Evolutionary conservation across 352 stramenopile species (phyloP), one percentile per base, ranked within the genome.

Genomic region (Lagenidium giganteum): DNA sequence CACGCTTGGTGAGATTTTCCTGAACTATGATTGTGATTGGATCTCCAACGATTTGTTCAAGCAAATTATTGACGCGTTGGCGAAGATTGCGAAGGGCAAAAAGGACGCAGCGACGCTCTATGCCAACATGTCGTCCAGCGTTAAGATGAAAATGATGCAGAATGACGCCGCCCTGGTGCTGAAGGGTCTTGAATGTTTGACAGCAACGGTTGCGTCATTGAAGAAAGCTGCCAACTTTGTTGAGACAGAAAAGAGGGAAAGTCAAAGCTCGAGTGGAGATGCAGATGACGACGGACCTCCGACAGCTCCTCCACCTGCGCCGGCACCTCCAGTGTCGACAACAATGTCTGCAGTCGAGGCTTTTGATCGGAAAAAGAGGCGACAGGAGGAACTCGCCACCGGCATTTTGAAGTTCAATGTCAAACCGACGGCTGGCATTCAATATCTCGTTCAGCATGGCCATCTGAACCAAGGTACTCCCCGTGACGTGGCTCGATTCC

Each of bases 11-110:
- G 96, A 99, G 58, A 91, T 99, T 34, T 99, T 99, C 56, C 68
- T 99, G 17, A 99, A 99, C 58, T 99, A 99, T 69, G 97, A 99
- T 60, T 99, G 96, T 54, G 96, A 99, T 63, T 96, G 97, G 64
- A 91, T 98, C 69, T 87, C 69, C 2, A 94, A 96, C 24, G 93
- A 98, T 61, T 66, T 99, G 25, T 99, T 99, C 78, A 96, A 98
- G 61, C 86, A 97, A 42, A 98, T 99, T 54, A 83, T 99, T 0
- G 74, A 98, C 47, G 91, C 95, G 26, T 77, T 99, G 3, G 93
- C 93, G 3, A 96, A 97, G 62, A 84, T 98, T 12, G 91, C 95
- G 8, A 97, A 98, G 61, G 92, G 91, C 11, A 82, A 82, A 40
- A 82, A 83, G 14, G 75, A 88, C 17, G 34, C 54, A 14, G 61